Evolutionary conservation across 2,329 filamentous ascomycete species (phyloP), one percentile per base, ranked within the genome.

Genomic region (Fusarium musae): DNA sequence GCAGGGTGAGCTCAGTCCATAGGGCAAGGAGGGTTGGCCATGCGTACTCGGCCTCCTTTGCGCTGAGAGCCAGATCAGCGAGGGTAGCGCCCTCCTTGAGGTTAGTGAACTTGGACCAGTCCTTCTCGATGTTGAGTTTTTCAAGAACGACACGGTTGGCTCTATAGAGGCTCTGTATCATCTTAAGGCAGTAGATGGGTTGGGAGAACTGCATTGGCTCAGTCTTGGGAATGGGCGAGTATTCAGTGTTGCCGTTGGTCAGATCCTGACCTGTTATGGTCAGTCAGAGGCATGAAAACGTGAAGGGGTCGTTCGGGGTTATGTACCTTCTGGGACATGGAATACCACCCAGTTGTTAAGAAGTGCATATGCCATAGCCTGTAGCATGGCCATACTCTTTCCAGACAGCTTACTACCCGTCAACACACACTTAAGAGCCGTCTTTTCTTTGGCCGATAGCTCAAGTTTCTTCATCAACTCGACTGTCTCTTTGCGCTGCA

Each of bases 291-390:
- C 15, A 34, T 57, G 23, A 23, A 15, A 8, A 21, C 62, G 19
- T n/a, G 7, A 40, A 9, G 28, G 37, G 21, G 23, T n/a, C 11
- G 19, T n/a, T 42, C 26, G 9, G 28, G 42, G 40, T 39, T 60
- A 17, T 37, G 77, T 86, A 97, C 95, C 93, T 84, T 99, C 95
- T 42, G 96, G 95, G 58, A 98, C 88, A 79, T 93, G 92, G 66
- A 99, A 87, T 52, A 98, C 95, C 49, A 97, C 87, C 94, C 95
- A 98, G 34, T 93, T 88, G 81, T 94, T 94, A 78, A 95, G 81
- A 74, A 96, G 91, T 3, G 90, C 96, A 82, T 95, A 92, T 23
- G 93, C 86, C 88, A 97, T 90, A 43, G 93, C 93, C 84, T 98
- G 95, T 50, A 97, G 85, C 78, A 97, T 82, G 78, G 97, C 84